These are phyloP conservation scores for Xylariaceae sp. DNA, from an alignment of 2,329 filamentous ascomycete genomes.

Conservation along the genomic window DNA sequence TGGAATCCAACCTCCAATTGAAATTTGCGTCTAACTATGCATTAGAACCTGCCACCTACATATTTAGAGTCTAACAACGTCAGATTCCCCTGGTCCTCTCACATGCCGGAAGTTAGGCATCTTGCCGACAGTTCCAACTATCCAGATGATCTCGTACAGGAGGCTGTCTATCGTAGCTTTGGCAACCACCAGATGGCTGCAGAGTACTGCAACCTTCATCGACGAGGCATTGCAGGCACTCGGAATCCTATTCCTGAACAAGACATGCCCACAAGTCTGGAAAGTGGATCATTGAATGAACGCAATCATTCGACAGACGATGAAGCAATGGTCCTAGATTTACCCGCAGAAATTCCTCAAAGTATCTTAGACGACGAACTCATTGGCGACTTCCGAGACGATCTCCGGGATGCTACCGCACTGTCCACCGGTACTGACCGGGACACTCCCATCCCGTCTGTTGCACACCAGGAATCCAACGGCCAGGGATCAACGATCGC, in stretches of 20 bases:
- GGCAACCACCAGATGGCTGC: slow-evolving; percentile 55
- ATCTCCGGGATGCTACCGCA: slow-evolving; percentile 19
- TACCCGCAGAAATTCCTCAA: slow-evolving; percentile 22
- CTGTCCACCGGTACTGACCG: slow-evolving; percentile 18
- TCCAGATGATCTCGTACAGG: slow-evolving; percentile 57
- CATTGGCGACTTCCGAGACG: slow-evolving; percentile 21
- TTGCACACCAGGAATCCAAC: slow-evolving; percentile 26
- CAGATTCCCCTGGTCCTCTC: slow-evolving; percentile 43
- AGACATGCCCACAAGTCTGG: slow-evolving; percentile 38
- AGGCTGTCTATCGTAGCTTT: slow-evolving; percentile 79
- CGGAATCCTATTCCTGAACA: slow-evolving; percentile 62
- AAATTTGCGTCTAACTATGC: slow-evolving; percentile 15
- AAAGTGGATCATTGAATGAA: slow-evolving; percentile 30
- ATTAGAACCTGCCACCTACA: slow-evolving; percentile 27
- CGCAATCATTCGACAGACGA: slow-evolving; percentile 23
- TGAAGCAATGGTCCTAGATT: slow-evolving; percentile 28
- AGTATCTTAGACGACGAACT: slow-evolving; percentile 27
- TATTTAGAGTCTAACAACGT: slow-evolving; percentile 42
- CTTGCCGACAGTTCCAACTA: slow-evolving; percentile 32
- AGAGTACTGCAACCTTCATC: slow-evolving; percentile 70
- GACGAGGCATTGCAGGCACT: slow-evolving; percentile 50
- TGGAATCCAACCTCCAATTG: neutral
- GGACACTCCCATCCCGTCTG: slow-evolving; percentile 23
- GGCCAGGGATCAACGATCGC: slow-evolving; percentile 23
- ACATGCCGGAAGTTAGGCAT: slow-evolving; percentile 31